Conservation (phyloP, 441 rosid species). For the Croton setiger region DNA sequence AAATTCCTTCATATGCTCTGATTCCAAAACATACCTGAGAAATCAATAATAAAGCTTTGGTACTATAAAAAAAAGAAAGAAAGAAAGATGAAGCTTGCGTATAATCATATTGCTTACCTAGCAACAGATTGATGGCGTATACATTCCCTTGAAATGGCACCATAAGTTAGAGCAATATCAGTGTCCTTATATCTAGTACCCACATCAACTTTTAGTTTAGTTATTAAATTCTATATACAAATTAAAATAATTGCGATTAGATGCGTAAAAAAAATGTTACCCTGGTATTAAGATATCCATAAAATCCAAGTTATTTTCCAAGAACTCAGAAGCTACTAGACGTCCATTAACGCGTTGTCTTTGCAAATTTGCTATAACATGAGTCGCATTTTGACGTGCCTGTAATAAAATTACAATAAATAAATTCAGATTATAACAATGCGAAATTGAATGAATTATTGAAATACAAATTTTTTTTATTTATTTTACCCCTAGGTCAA, state of each 20-base stretch:
- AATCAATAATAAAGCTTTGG: slow-evolving; percentile 14
- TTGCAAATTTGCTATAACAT: slow-evolving; percentile 87
- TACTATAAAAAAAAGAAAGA: too few species aligned
- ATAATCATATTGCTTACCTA: slow-evolving; percentile 39
- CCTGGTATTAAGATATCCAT: slow-evolving; percentile 70
- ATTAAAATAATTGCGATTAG: too few species aligned
- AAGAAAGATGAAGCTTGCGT: too few species aligned
- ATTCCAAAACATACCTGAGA: slow-evolving; percentile 59
- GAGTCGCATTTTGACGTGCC: slow-evolving; percentile 93
- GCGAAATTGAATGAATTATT: too few species aligned
- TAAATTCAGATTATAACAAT: too few species aligned
- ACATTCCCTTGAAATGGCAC: slow-evolving; percentile 92
- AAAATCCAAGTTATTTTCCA: slow-evolving; percentile 70
- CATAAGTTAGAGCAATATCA: slow-evolving; percentile 86
- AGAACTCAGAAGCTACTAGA: slow-evolving; percentile 69
- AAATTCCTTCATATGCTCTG: slow-evolving; percentile 53
- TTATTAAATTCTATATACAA: background rate
- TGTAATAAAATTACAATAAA: background rate
- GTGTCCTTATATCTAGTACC: slow-evolving; percentile 59
- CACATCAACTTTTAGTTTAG: slow-evolving; percentile 15
- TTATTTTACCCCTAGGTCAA: slow-evolving; percentile 71
- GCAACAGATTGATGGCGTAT: slow-evolving; percentile 92
- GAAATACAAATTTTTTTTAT: too few species aligned
- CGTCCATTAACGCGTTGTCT: slow-evolving; percentile 75
- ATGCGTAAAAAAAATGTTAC: too few species aligned